Conservation (phyloP, 2,329 filamentous ascomycete species). For the Sarocladium oryzae region DNA sequence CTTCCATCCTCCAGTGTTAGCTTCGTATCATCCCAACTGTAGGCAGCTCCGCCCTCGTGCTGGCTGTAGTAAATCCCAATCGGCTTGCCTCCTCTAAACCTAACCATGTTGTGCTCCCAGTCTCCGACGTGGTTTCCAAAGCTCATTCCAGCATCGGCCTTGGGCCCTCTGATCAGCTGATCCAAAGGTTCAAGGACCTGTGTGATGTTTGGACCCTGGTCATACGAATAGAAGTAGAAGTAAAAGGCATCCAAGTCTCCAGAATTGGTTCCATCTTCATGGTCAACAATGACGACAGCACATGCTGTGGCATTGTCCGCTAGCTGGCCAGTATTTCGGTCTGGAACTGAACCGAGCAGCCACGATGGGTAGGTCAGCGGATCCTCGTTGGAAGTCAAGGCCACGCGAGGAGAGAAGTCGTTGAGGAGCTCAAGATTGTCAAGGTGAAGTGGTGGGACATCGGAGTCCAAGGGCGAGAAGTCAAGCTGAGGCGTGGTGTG, state of each 20-base stretch:
- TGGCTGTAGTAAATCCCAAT: slow-evolving; percentile 23
- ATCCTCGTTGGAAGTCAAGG: slow-evolving; percentile 21
- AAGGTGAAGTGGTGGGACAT: slow-evolving; percentile 16
- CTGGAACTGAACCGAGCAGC: slow-evolving; percentile 15
- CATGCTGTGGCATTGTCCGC: slow-evolving; percentile 19
- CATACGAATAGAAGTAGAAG: slow-evolving; percentile 28
- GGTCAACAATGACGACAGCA: slow-evolving; percentile 21
- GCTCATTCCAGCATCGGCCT: slow-evolving; percentile 13
- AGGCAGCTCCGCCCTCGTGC: slow-evolving; percentile 19
- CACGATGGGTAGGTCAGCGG: slow-evolving; percentile 17
- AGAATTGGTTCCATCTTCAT: slow-evolving; percentile 6
- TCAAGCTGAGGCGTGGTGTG: slow-evolving; percentile 20
- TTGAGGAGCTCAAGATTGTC: slow-evolving; percentile 23
- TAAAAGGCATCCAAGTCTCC: slow-evolving; percentile 21
- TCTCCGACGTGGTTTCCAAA: slow-evolving; percentile 22
- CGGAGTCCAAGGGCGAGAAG: slow-evolving; percentile 4
- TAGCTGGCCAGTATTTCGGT: not conserved
- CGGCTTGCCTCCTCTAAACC: slow-evolving; percentile 20
- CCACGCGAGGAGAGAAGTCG: slow-evolving; percentile 13
- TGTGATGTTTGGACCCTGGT: slow-evolving; percentile 21
- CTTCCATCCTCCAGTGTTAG: slow-evolving; percentile 20
- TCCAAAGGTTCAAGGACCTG: slow-evolving; percentile 21
- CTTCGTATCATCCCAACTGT: slow-evolving; percentile 21
- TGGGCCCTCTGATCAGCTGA: slow-evolving; percentile 12
- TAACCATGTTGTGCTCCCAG: slow-evolving; percentile 27